Evolutionary conservation across 2,329 filamentous ascomycete genomes (phyloP).

Genomic region (Alternaria tenuissima): DNA sequence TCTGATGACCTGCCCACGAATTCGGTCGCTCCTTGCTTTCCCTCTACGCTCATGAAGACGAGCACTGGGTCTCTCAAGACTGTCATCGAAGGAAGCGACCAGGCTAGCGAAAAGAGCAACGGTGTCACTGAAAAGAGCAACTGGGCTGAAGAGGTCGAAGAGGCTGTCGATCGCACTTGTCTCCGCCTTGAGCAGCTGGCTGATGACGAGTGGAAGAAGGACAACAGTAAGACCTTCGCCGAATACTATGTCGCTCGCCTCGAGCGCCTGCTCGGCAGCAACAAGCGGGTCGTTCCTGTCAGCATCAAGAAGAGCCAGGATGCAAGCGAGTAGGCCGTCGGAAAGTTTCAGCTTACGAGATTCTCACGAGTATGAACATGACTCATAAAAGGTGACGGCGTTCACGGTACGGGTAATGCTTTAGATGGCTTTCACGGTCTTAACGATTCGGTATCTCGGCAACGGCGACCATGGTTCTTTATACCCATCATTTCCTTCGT

Average conservation of each 20-base stretch:
- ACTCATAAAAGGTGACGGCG: not conserved
- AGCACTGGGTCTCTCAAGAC: conserved; percentile 16
- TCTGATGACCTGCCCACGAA: conserved; percentile 38
- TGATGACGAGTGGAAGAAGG: conserved; percentile 33
- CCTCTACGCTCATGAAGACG: conserved; percentile 26
- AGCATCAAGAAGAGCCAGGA: conserved; percentile 20
- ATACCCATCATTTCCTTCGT: not conserved
- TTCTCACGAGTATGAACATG: not conserved
- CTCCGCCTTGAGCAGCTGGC: conserved; percentile 45
- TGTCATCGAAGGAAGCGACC: conserved; percentile 17
- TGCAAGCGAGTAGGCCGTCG: not conserved
- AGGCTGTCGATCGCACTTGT: conserved; percentile 31
- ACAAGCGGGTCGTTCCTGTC: conserved; percentile 28
- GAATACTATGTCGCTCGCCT: conserved; percentile 39
- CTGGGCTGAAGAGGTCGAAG: conserved; percentile 46
- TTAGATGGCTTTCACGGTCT: not conserved
- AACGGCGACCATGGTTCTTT: conserved; percentile 7
- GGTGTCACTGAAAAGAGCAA: conserved; percentile 46
- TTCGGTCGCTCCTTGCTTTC: conserved; percentile 22
- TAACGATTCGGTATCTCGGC: not conserved
- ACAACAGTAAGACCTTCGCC: conserved; percentile 28
- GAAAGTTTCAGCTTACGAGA: not conserved
- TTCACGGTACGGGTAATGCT: not conserved
- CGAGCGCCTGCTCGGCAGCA: conserved; percentile 29
- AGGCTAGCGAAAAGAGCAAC: conserved; percentile 28